These are phyloP conservation scores for Zymoseptoria passerinii DNA, from an alignment of 2,329 filamentous ascomycete species.

Conservation along the genomic window DNA sequence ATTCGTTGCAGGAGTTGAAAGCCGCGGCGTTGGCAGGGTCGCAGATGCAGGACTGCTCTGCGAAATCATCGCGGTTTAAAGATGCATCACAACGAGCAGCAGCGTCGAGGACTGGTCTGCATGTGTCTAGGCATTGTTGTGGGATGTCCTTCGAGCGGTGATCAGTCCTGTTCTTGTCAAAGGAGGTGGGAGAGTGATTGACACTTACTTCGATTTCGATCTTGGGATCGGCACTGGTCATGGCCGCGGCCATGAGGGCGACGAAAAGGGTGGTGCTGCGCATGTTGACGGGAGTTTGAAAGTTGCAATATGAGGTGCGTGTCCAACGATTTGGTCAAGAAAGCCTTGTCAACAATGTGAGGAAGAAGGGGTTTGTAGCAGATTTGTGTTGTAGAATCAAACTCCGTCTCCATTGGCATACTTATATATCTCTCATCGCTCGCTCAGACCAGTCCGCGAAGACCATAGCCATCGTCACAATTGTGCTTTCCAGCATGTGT, in stretches of 20 bases:
- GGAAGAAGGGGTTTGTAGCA: background rate
- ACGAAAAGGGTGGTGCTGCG: constrained; percentile 6
- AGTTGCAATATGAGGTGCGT: background rate
- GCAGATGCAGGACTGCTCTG: no score
- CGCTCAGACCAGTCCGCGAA: background rate
- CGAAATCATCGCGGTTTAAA: no score
- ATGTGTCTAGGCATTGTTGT: no score
- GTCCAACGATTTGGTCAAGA: background rate
- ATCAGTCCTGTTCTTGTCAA: background rate
- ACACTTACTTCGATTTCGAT: constrained; percentile 5
- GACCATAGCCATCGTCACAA: background rate
- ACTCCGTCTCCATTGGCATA: background rate
- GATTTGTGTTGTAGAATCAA: background rate
- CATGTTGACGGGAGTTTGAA: constrained; percentile 2
- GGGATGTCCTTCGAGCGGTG: background rate
- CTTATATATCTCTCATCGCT: background rate
- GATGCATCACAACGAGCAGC: no score
- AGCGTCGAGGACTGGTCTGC: no score
- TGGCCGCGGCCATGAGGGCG: constrained; percentile 9
- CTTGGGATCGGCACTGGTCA: constrained; percentile 7
- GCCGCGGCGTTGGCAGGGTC: no score
- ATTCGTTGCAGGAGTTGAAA: no score
- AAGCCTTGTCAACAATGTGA: background rate
- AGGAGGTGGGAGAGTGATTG: constrained; percentile 2
- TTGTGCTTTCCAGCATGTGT: background rate